Percentiles rank a stretch among this genome's conserved stretches.
These are phyloP conservation scores for Endotrypanum monterogeii DNA, from an alignment of 208 protist genomes.

Conservation along the genomic window DNA sequence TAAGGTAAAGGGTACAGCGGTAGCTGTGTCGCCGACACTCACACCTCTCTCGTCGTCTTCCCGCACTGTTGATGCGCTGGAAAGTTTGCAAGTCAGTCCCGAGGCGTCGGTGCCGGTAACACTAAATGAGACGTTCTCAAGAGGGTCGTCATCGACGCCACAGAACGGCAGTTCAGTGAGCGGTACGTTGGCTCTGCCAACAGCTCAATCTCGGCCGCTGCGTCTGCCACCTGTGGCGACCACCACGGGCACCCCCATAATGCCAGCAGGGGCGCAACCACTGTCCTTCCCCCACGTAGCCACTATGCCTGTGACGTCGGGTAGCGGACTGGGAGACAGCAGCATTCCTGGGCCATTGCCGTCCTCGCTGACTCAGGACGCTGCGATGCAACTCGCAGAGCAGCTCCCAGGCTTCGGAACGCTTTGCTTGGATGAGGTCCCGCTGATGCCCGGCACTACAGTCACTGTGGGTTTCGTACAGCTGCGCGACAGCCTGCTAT, in stretches of 20 bases:
- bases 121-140: neutral
- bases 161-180: neutral
- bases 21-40: neutral
- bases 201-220: neutral
- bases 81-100: neutral
- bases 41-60: neutral
- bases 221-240: neutral
- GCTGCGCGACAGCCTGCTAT: constrained; percentile 74
- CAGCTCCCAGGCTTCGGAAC: neutral
- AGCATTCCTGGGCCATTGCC: neutral
- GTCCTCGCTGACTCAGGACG: neutral
- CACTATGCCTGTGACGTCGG: neutral
- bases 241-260: neutral
- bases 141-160: neutral
- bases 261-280: neutral
- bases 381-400: neutral
- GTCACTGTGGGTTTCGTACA: constrained; percentile 65
- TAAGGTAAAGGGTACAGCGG: neutral
- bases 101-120: neutral
- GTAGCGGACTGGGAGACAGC: neutral
- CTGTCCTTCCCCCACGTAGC: neutral
- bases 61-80: neutral
- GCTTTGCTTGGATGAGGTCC: constrained; percentile 8
- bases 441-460: constrained; percentile 3
- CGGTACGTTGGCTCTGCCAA: neutral